Conservation (phyloP, 441 rosid species). For the Corymbia citriodora region DNA sequence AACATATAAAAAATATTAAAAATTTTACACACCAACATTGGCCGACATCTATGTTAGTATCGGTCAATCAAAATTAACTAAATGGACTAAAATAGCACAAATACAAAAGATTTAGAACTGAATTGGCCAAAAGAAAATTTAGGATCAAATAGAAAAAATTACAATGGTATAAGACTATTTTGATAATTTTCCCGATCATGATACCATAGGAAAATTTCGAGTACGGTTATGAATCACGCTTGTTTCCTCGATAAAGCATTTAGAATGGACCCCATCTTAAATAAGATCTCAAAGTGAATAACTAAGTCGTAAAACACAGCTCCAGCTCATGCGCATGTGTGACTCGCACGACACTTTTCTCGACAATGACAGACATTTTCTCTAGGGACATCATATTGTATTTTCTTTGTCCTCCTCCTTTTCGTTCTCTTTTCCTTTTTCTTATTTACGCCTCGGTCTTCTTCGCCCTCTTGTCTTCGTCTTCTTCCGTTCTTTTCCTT, state of each 20-base stretch:
- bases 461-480: neutral
- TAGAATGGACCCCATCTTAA: rapidly evolving
- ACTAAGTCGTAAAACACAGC: neutral
- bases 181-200: no score
- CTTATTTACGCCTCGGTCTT: neutral
- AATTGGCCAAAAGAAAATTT: no score
- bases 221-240: neutral
- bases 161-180: no score
- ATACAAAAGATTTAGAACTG: no score
- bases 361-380: neutral
- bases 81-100: no score
- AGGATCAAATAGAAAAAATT: no score
- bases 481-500: neutral
- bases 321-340: neutral
- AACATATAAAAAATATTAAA: no score
- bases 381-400: neutral
- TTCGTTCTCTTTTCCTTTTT: neutral
- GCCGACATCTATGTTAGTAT: no score
- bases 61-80: no score
- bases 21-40: no score
- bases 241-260: rapidly evolving
- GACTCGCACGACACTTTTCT: rapidly evolving
- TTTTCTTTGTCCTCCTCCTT: neutral
- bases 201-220: rapidly evolving
- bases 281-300: neutral